A percentile compares a stretch with the other conserved stretches of the same genome.
phyloP scores from a whole-genome alignment of 768 basidiomycete genomes.

The Kwoniella sp. region DNA sequence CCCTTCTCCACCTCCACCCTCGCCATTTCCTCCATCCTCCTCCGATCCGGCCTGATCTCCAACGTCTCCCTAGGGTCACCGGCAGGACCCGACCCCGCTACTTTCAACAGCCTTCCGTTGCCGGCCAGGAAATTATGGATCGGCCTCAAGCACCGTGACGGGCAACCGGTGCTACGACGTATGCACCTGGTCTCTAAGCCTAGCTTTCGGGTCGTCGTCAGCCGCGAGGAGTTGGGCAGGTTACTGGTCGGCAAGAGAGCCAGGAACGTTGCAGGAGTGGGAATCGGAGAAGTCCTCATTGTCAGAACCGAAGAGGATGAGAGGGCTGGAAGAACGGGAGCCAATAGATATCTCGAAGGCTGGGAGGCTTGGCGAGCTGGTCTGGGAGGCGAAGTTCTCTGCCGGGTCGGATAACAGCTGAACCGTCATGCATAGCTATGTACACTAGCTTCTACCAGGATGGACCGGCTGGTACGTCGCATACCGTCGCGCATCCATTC shows the following conservation, averaged over 20 bases:
- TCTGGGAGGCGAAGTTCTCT: conserved; percentile 78
- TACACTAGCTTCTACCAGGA: too few relatives aligned
- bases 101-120: conserved; percentile 61
- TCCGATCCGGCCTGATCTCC: conserved; percentile 82
- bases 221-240: conserved; percentile 64
- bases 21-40: conserved; percentile 84
- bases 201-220: conserved; percentile 73
- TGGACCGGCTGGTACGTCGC: too few relatives aligned
- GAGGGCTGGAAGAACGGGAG: conserved; percentile 53
- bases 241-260: conserved; percentile 79
- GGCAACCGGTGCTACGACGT: conserved; percentile 70
- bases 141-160: conserved; percentile 86
- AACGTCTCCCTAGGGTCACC: conserved; percentile 67
- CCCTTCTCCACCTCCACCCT: conserved; percentile 84
- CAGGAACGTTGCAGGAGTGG: conserved; percentile 73
- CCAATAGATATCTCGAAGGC: conserved; percentile 70
- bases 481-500: background rate
- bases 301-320: conserved; percentile 68
- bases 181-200: conserved; percentile 84
- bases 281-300: conserved; percentile 88
- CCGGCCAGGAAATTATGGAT: conserved; percentile 84
- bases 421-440: too few relatives aligned
- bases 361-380: conserved; percentile 79
- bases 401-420: conserved; percentile 69
- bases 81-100: conserved; percentile 59